These are phyloP conservation scores for Penicillium silybi DNA, from an alignment of 495 filamentous ascomycete species.

Conservation along the genomic window DNA sequence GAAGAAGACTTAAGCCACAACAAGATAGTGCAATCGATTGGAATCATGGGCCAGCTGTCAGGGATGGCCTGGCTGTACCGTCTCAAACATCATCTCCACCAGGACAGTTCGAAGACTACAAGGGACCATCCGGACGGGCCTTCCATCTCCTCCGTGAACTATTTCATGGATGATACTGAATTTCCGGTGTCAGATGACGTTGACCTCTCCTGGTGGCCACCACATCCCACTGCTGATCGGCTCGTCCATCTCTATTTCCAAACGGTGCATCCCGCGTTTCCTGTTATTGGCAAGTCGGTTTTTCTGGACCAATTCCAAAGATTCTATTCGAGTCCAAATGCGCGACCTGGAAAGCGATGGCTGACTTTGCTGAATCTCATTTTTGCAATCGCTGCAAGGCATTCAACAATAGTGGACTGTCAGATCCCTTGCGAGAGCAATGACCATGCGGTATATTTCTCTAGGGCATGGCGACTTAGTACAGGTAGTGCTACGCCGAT, in stretches of 20 bases:
- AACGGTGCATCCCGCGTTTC: conserved; percentile 52
- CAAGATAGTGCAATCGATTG: too few species aligned
- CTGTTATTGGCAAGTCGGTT: conserved; percentile 45
- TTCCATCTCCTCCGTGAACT: conserved; percentile 36
- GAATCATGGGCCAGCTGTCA: too few species aligned
- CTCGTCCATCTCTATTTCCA: conserved; percentile 52
- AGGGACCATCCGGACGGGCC: conserved; percentile 1
- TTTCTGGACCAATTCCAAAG: conserved; percentile 33
- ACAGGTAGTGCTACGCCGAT: conserved; percentile 15
- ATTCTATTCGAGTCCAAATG: conserved; percentile 21
- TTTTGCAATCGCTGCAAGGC: conserved; percentile 55
- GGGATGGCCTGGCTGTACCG: too few species aligned
- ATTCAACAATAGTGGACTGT: conserved; percentile 34
- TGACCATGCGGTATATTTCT: conserved; percentile 50
- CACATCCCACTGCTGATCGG: conserved; percentile 40
- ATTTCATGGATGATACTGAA: conserved; percentile 50
- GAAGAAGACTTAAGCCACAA: too few species aligned
- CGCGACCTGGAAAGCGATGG: conserved; percentile 42
- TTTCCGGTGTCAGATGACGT: conserved; percentile 36
- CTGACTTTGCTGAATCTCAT: conserved; percentile 57
- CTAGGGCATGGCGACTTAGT: conserved; percentile 51
- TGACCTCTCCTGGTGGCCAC: conserved; percentile 45
- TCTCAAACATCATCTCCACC: too few species aligned
- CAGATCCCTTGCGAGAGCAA: conserved; percentile 32
- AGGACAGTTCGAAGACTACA: too few species aligned